Conservation (phyloP, 2,329 filamentous ascomycete species). For the Epichloe uncinata region DNA sequence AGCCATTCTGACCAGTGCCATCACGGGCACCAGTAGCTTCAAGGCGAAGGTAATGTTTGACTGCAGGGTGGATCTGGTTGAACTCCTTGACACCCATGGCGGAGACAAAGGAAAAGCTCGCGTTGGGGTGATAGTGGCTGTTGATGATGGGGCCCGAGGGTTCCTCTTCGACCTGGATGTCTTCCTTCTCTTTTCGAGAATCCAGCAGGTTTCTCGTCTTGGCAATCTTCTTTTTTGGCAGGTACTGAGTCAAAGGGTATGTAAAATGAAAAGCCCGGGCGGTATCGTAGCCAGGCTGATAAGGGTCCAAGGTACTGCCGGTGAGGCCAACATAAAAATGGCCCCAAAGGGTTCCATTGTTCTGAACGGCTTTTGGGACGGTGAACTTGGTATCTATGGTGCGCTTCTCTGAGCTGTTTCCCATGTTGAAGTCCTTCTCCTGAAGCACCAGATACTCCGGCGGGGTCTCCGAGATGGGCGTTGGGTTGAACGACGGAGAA, state of each 20-base stretch:
- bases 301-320: constrained; percentile 66
- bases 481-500: constrained; percentile 58
- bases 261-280: constrained; percentile 71
- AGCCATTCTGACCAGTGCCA: constrained; percentile 70
- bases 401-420: constrained; percentile 67
- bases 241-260: constrained; percentile 76
- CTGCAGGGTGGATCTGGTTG: constrained; percentile 54
- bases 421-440: constrained; percentile 68
- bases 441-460: constrained; percentile 59
- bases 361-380: constrained; percentile 68
- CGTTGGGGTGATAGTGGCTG: constrained; percentile 91
- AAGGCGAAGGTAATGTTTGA: constrained; percentile 64
- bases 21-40: constrained; percentile 75
- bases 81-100: constrained; percentile 60
- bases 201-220: constrained; percentile 85
- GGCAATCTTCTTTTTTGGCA: constrained; percentile 79
- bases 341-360: constrained; percentile 87
- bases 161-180: constrained; percentile 35
- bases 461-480: constrained; percentile 50
- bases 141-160: constrained; percentile 55
- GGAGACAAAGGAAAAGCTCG: constrained; percentile 77
- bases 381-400: constrained; percentile 63
- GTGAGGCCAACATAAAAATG: constrained; percentile 81
- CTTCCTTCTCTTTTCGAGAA: constrained; percentile 29
- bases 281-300: constrained; percentile 55